Evolutionary conservation across 129 eudicot genomes (phyloP).

Genomic region (Flaveria brownii): DNA sequence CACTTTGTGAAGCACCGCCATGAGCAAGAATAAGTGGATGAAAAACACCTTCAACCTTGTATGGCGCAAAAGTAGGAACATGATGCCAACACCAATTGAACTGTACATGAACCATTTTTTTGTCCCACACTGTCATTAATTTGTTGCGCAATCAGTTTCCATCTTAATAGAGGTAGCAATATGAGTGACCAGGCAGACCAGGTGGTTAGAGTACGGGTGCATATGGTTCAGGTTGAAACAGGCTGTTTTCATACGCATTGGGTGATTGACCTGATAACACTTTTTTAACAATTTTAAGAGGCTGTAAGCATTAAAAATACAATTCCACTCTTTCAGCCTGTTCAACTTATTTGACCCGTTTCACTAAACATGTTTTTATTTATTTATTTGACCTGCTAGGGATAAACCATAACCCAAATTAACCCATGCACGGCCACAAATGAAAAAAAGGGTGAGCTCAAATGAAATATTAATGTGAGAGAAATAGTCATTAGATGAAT

Average conservation of each 20-base stretch:
- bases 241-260: neutral
- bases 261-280: neutral
- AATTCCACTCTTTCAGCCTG: neutral
- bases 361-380: neutral
- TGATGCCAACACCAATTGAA: slow-evolving; percentile 97
- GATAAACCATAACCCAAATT: neutral
- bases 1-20: slow-evolving; percentile 71
- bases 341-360: slow-evolving; percentile 7
- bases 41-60: slow-evolving; percentile 79
- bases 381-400: slow-evolving; percentile 1
- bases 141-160: neutral
- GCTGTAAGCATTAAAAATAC: neutral
- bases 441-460: neutral
- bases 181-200: neutral
- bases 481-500: neutral
- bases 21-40: slow-evolving; percentile 85
- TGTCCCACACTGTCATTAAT: slow-evolving; percentile 86
- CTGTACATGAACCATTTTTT: slow-evolving; percentile 94
- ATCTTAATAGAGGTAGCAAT: slow-evolving; percentile 10
- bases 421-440: neutral
- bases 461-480: neutral
- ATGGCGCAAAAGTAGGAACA: slow-evolving; percentile 93
- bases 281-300: neutral
- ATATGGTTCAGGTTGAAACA: slow-evolving; percentile 4
- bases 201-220: neutral